Evolutionary conservation across 805 yeast species (phyloP), one percentile per base, ranked within the genome.

Genomic region (Wickerhamomyces strasburgensis): DNA sequence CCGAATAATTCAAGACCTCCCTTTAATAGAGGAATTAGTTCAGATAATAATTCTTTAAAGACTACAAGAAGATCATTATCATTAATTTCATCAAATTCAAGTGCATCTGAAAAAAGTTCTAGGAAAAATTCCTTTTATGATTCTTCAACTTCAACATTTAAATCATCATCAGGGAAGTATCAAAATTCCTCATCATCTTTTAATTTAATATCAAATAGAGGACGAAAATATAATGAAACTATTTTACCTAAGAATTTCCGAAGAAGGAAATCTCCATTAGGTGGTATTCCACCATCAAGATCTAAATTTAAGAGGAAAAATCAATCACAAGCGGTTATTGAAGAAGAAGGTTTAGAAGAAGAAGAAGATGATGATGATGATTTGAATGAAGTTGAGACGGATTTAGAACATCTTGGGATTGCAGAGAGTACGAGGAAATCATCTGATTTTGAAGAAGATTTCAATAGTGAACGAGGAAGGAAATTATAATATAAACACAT

Each of bases 81-180:
- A 35, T 39, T 62, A 13, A 54, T 61, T 27, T 64, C 68, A 1
- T 61, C 61, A 23, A 56, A 62, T 15, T 64, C 70, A 2, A 62
- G 65, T 38, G 46, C 58, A 0, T 62, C 69, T 6, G 70, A 65
- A 27, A 47, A 57, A 33, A 62, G 68, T 26, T 65, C 70, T 1
- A 51, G 65, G 25, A 56, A 63, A 16, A 65, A 60, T 29, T 66
- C 71, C 4, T 52, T 64, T 25, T 64, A 65, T 38, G 71, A 66
- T 40, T 52, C 60, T 6, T 59, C 67, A 1, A 31, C 44, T 5
- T 57, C 65, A 1, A 51, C 64, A 2, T 43, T 56, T 14, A 52
- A 47, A 19, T n/a, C n/a, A n/a, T n/a, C n/a, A n/a, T n/a, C n/a
- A n/a, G n/a, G n/a, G n/a, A n/a, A n/a, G n/a, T n/a, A n/a, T n/a